Evolutionary conservation across 371 early-diverging fungal species (phyloP).

Genomic region (Syncephalastrum monosporum): DNA sequence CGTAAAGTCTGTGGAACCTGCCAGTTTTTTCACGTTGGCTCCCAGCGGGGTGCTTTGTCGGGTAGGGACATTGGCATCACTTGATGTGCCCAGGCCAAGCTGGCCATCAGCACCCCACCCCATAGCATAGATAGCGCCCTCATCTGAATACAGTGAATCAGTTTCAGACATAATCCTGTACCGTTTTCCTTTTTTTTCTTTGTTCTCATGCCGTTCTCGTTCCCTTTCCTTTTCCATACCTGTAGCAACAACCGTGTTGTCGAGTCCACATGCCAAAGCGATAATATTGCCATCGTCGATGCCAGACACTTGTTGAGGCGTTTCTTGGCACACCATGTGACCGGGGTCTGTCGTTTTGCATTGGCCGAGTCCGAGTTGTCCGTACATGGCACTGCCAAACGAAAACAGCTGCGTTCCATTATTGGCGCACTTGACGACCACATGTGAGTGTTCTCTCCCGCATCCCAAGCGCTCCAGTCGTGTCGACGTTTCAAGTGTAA

Average conservation of each 20-base stretch:
- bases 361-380: slow-evolving; percentile 61
- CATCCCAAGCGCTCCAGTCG: slow-evolving; percentile 31
- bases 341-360: slow-evolving; percentile 36
- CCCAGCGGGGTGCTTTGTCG: slow-evolving; percentile 31
- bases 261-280: slow-evolving; percentile 71
- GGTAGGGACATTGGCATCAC: slow-evolving; percentile 48
- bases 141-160: slow-evolving; percentile 19
- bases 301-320: slow-evolving; percentile 15
- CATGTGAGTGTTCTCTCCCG: slow-evolving; percentile 64
- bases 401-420: slow-evolving; percentile 46
- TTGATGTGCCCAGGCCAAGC: slow-evolving; percentile 61
- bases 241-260: slow-evolving; percentile 68
- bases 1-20: slow-evolving; percentile 73
- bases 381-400: slow-evolving; percentile 71
- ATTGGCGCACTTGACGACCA: slow-evolving; percentile 31
- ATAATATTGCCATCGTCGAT: slow-evolving; percentile 30
- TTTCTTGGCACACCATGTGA: slow-evolving; percentile 17
- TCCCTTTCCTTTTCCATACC: slow-evolving; percentile 22
- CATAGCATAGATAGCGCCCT: slow-evolving; percentile 61
- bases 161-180: neutral
- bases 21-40: slow-evolving; percentile 48
- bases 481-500: slow-evolving; percentile 14
- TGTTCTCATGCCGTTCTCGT: too few species aligned
- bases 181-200: neutral
- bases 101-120: slow-evolving; percentile 87